Evolutionary conservation across 176 grass and related monocot species (phyloP).

Genomic region (Triticum aestivum): IWGSC_CS_RefSeq_v2.1 NC_057803.1:520648358-520648857

Average conservation of each 20-base stretch:
- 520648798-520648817: conserved; percentile 74
- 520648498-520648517: conserved; percentile 85
- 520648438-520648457: conserved; percentile 95
- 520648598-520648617: conserved; percentile 86
- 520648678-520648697: conserved; percentile 91
- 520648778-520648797: conserved; percentile 81
- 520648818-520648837: conserved; percentile 92
- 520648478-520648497: conserved; percentile 82
- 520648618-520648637: conserved; percentile 82
- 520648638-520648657: conserved; percentile 91
- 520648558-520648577: conserved; percentile 90
- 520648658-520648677: conserved; percentile 93
- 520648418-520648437: conserved; percentile 86
- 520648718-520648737: conserved; percentile 93
- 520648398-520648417: conserved; percentile 85
- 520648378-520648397: conserved; percentile 73
- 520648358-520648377: conserved; percentile 95
- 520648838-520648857: conserved; percentile 99
- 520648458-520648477: conserved; percentile 84
- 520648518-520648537: conserved; percentile 84
- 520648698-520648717: conserved; percentile 96
- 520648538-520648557: conserved; percentile 84
- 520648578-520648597: conserved; percentile 94
- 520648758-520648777: conserved; percentile 88
- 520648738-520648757: conserved; percentile 90